Evolutionary conservation across 2,329 filamentous ascomycete species (phyloP), one percentile per base, ranked within the genome.

Genomic region (Hymenoscyphus linearis): DNA sequence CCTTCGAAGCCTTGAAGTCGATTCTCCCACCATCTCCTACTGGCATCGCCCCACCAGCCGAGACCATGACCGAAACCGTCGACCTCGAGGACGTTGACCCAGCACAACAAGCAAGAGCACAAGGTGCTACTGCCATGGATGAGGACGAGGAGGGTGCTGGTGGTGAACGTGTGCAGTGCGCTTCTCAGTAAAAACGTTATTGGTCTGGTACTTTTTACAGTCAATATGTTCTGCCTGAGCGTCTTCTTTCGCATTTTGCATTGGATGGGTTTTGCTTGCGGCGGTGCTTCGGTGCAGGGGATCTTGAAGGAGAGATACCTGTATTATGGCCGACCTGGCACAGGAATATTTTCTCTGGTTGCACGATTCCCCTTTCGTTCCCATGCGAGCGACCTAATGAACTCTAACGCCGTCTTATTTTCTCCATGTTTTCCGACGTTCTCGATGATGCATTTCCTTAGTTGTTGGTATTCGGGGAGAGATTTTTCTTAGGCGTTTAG

Each of bases 61-160:
- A 98, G 72, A 87, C 89, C 35, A 97, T 98, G 92, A 90, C 89
- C 22, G 95, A 99, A 72, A 88, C 91, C 69, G 96, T 88, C 69
- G 85, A 89, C 57, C 83, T 98, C 36, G 92, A 98, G 76, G 90
- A 96, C 63, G 81, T 96, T 50, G 93, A 97, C 70, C 77, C 82
- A 50, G 85, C 82, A 71, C 84, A 88, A 69, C 78, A 84, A 71
- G 82, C 83, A 59, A 82, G 88, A 67, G 89, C 88, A 52, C 88
- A 89, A 66, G 87, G 86, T 62, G 86, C 84, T 65, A 80, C 78
- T 53, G 78, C 75, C 64, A 85, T 85, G 80, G 88, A 91, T 0
- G 89, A 93, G 47, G 90, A 93, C 13, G 86, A 92, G 53, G 88
- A 90, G 54, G 88, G 87, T 65, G 82, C 85, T 65, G 75, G 74